phyloP scores from a whole-genome alignment of 2,329 filamentous ascomycete species.

The Harringtonia aguacate region DNA sequence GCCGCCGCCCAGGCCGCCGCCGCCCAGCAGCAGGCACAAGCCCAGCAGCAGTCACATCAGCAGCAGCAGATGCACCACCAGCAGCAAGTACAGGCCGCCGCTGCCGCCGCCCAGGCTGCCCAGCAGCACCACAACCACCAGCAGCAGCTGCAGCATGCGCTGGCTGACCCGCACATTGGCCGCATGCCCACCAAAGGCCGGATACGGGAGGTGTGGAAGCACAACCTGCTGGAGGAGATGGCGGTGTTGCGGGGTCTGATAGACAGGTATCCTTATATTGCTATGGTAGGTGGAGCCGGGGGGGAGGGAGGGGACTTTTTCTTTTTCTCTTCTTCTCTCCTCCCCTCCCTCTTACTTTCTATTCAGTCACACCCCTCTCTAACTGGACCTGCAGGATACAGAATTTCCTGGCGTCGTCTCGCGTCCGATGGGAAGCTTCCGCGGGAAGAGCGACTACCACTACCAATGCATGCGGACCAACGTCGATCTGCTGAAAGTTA shows the following conservation, averaged over 20 bases:
- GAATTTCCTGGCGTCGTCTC: slow-evolving; percentile 98
- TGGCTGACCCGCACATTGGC: slow-evolving; percentile 40
- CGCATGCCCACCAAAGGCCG: slow-evolving; percentile 57
- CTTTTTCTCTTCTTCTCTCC: slow-evolving; percentile 1
- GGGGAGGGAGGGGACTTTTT: no score
- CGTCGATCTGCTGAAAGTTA: slow-evolving; percentile 94
- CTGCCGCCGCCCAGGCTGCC: slow-evolving; percentile 27
- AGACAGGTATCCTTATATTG: slow-evolving; percentile 89
- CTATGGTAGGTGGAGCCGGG: slow-evolving; percentile 92
- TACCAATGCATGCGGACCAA: slow-evolving; percentile 97
- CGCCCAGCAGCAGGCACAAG: slow-evolving; percentile 8
- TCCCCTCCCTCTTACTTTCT: slow-evolving; percentile 1
- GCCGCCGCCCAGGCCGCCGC: slow-evolving; percentile 12
- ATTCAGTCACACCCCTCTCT: not conserved
- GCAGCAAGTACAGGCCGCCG: slow-evolving; percentile 29
- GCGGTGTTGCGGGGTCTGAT: slow-evolving; percentile 69
- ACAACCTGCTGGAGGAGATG: slow-evolving; percentile 89
- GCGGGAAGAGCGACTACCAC: slow-evolving; percentile 93
- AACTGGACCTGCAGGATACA: slow-evolving; percentile 56
- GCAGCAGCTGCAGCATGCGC: slow-evolving; percentile 16
- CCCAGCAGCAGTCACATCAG: slow-evolving; percentile 36
- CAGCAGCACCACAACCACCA: slow-evolving; percentile 29
- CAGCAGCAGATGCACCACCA: slow-evolving; percentile 15
- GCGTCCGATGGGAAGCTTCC: slow-evolving; percentile 87
- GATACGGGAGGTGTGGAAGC: slow-evolving; percentile 94